Base-by-base conservation (phyloP, 176 grass and related monocot genomes). In the Luzula sylvatica region DNA sequence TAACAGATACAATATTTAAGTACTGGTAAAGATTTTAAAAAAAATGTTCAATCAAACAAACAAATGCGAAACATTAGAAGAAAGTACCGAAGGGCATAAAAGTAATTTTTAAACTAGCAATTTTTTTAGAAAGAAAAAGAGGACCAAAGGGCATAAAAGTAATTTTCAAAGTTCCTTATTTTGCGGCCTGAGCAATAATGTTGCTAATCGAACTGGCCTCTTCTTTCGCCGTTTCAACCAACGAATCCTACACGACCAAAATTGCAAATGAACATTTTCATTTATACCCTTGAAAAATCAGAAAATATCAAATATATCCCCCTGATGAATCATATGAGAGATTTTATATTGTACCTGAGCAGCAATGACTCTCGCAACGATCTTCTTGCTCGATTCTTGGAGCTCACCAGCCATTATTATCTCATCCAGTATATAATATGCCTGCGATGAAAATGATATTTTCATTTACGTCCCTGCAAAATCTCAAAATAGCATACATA, bases 351-450 rank as follows among this genome's bases (percentile, higher is more conserved):
- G 16, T 77, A 83, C 92, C 78, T 98, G 92, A 61, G 92, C 86
- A 72, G 78, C 92, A 65, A 90, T 80, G 54, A 86, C 81, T 49
- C 86, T 80, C 22, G 86, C 86, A 58, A 98, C 92, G 51, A 75
- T 82, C 65, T 98, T 98, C 78, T 98, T 98, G 75, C 85, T 98
- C 23, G 92, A 87, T 39, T 98, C 92, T 70, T 98, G 92, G 64
- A 98, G 86, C 48, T 98, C 92, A 41, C 92, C 92, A 20, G 92
- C 78, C 14, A 98, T 86, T 51, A 90, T 74, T 80, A 90, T 72
- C 72, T 98, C 92, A 87, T 98, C 92, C 26, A 98, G 61, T 77
- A 98, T 72, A 65, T 98, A 98, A 29, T 98, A 98, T 7, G 92
- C 92, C 92, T 98, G n/a, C n/a, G n/a, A n/a, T n/a, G n/a, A n/a